Conservation (phyloP, 2,329 filamentous ascomycete species). For the Fusarium secorum region DNA sequence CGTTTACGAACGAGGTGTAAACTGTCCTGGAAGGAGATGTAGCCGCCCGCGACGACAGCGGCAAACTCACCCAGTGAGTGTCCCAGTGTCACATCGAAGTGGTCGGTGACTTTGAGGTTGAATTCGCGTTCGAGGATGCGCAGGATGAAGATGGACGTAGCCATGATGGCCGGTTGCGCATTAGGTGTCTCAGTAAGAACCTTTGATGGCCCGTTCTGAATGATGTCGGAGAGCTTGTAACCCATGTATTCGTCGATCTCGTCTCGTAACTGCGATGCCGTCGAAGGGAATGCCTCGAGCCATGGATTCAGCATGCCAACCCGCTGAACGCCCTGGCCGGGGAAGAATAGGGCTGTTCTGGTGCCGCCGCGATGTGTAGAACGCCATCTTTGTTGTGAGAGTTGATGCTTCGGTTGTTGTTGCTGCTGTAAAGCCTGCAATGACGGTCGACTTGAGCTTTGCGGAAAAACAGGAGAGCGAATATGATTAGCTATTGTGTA, state of each 20-base stretch:
- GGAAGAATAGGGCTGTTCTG: constrained; percentile 68
- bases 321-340: constrained; percentile 86
- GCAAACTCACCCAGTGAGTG: constrained; percentile 95
- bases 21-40: constrained; percentile 79
- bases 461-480: neutral
- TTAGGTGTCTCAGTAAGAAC: constrained; percentile 83
- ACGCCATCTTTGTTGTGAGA: constrained; percentile 35
- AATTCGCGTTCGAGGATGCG: constrained; percentile 88
- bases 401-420: neutral
- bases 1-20: constrained; percentile 78
- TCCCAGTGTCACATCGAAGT: constrained; percentile 83
- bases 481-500: constrained; percentile 4
- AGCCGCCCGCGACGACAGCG: constrained; percentile 84
- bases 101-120: constrained; percentile 72
- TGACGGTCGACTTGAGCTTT: constrained; percentile 11
- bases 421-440: constrained; percentile 1
- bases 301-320: constrained; percentile 88
- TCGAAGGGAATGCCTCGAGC: constrained; percentile 84
- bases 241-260: constrained; percentile 83
- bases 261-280: constrained; percentile 77
- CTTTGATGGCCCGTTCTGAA: constrained; percentile 80
- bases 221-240: constrained; percentile 78
- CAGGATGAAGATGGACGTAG: constrained; percentile 88
- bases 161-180: constrained; percentile 96
- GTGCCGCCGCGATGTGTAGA: constrained; percentile 51